Base-by-base conservation (phyloP, 1,284 basidiomycete genomes). In the Ustilago curta region DNA sequence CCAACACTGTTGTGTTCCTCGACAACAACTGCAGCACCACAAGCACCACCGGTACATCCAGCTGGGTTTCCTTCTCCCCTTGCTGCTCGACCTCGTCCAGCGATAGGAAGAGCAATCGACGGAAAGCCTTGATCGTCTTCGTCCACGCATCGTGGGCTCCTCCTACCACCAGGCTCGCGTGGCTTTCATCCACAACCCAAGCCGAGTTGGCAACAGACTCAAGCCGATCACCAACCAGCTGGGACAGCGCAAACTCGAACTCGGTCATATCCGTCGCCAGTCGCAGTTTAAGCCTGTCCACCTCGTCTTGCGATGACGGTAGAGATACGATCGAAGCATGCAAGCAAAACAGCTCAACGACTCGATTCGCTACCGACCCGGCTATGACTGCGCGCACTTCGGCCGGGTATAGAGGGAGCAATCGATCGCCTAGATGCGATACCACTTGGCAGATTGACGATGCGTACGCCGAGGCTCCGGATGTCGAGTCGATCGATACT, bases 221-320 rank as follows among this genome's bases (percentile, higher is more conserved):
- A 8, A 23, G 27, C 18, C 18, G 19, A 40, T 56, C 58, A 2
- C 70, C 63, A 1, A 83, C 55, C 21, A 85, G 72, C 62, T 84
- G 82, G 12, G 73, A 70, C 14, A 85, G 53, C 7, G 91, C 90
- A 84, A 97, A 96, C 86, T 98, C 96, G 56, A 98, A 88, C 84
- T 95, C 93, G 0, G 95, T 92, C 93, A 97, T 95, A 84, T 98
- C 95, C 56, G 91, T 92, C 58, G 94, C 93, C 66, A 98, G 88
- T 85, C 95, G 93, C 37, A 98, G 88, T 82, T 95, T 95, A 2
- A 94, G 93, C 65, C 89, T 89, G 86, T 98, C 95, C 14, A 92
- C 91, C 90, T 90, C 54, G 12, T 39, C 29, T 16, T 35, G 31
- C 12, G 8, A 48, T 12, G n/a, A 3, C 4, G 66, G 54, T 19